These are phyloP conservation scores for Coprinopsis marcescibilis DNA, from an alignment of 768 basidiomycete species.

Conservation along the genomic window DNA sequence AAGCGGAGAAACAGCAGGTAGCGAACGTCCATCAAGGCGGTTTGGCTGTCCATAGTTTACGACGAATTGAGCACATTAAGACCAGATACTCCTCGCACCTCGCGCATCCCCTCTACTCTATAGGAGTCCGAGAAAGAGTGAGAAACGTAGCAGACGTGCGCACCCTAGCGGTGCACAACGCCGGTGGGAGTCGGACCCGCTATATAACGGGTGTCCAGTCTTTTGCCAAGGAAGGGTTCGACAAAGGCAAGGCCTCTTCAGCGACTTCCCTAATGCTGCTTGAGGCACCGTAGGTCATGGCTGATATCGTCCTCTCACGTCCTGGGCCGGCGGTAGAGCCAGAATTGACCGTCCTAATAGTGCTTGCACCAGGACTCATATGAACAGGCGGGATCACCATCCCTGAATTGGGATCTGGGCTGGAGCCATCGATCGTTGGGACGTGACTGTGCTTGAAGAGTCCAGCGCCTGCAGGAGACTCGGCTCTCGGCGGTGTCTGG, in stretches of 20 bases:
- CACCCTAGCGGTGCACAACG: background rate
- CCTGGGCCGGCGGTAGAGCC: constrained; percentile 1
- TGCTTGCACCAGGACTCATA: constrained; percentile 8
- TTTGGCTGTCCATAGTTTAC: too few species aligned
- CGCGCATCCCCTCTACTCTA: too few species aligned
- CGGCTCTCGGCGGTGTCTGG: constrained; percentile 17
- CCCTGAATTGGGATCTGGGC: background rate
- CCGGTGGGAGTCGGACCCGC: background rate
- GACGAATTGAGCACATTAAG: too few species aligned
- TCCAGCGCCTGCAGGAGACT: constrained; percentile 3
- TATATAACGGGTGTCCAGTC: background rate
- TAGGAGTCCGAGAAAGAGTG: too few species aligned
- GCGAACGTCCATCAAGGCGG: too few species aligned
- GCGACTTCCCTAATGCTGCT: constrained; percentile 1
- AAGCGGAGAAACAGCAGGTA: too few species aligned
- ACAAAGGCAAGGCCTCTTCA: background rate
- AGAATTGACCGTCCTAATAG: constrained; percentile 5
- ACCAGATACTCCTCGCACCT: too few species aligned
- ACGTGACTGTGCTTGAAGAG: constrained; percentile 8
- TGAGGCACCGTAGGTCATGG: constrained; percentile 5
- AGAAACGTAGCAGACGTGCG: too few species aligned
- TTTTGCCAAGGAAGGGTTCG: background rate
- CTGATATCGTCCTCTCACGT: constrained; percentile 6
- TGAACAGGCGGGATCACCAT: constrained; percentile 2
- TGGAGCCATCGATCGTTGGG: constrained; percentile 9